Evolutionary conservation across 116 monocot genomes (phyloP).

Genomic region (Dioscorea cayenensis): DNA sequence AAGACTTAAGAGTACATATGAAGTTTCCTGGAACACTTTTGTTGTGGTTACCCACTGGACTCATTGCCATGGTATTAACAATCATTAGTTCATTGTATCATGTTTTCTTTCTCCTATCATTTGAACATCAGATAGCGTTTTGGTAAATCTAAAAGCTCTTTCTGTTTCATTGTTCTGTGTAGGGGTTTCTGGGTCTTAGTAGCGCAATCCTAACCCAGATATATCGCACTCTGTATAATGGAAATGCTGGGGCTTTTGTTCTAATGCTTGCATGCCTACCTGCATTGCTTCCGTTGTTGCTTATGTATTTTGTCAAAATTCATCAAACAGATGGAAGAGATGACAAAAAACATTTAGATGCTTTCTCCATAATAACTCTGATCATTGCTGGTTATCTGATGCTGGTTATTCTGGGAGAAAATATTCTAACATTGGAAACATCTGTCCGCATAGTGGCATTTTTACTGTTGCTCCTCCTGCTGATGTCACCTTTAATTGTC

Average conservation of each 20-base stretch:
- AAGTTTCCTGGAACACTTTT: no score
- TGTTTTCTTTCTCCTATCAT: no score
- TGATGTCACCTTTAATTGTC: conserved; percentile 29
- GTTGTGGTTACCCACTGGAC: no score
- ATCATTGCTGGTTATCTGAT: conserved; percentile 58
- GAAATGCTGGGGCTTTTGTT: conserved; percentile 44
- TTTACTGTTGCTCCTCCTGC: conserved; percentile 41
- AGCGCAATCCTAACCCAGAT: conserved; percentile 79
- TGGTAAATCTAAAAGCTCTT: neutral
- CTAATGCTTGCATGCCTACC: conserved; percentile 62
- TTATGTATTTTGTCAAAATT: conserved; percentile 55
- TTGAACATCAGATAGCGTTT: neutral
- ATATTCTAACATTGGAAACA: conserved; percentile 19
- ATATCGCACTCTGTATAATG: conserved; percentile 37
- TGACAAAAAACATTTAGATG: conserved; percentile 44
- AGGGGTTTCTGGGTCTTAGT: conserved; percentile 91
- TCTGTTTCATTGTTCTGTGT: neutral
- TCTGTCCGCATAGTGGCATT: conserved; percentile 16
- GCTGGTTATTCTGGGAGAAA: conserved; percentile 56
- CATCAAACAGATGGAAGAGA: conserved; percentile 13
- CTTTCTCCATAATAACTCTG: conserved; percentile 58
- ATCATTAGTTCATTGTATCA: no score
- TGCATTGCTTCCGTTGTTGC: conserved; percentile 35
- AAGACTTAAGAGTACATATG: no score
- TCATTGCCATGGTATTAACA: no score